phyloP scores from a whole-genome alignment of 345 rosid species.

The Salix exigua region DNA sequence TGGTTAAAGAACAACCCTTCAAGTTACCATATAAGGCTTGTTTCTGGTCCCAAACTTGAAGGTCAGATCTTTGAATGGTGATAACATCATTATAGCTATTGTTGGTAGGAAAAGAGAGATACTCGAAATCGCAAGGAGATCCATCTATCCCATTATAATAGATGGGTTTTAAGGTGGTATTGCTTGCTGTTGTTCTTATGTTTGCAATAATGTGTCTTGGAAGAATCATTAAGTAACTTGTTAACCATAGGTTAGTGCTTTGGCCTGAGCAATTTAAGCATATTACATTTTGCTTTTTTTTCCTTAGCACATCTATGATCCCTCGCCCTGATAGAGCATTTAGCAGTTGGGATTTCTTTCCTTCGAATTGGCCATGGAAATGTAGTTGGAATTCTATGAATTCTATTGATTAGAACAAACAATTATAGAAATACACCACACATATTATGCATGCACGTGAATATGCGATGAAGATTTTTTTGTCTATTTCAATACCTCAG shows the following conservation, averaged over 20 bases:
- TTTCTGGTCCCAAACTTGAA: slow-evolving; percentile 59
- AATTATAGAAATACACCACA: background rate
- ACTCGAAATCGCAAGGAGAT: too few species aligned
- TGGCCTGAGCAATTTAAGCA: background rate
- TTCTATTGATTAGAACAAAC: background rate
- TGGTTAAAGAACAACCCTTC: slow-evolving; percentile 67
- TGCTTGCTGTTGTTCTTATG: too few species aligned
- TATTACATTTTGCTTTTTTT: background rate
- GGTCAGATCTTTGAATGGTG: slow-evolving; percentile 38
- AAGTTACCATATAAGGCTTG: slow-evolving; percentile 61
- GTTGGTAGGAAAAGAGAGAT: background rate
- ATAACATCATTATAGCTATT: background rate
- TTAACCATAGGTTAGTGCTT: background rate
- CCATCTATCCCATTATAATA: too few species aligned
- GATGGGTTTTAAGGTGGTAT: too few species aligned
- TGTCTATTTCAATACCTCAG: background rate
- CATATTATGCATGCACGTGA: background rate
- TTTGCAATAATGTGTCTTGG: too few species aligned
- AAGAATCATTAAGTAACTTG: too few species aligned
- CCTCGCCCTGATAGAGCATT: background rate
- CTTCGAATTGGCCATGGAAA: background rate
- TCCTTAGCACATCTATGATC: background rate
- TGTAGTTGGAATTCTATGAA: background rate
- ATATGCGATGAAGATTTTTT: background rate
- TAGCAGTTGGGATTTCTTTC: background rate